A percentile compares a stretch with the other conserved stretches of the same genome.
Evolutionary conservation across 2,329 filamentous ascomycete species (phyloP).

Genomic region (Sporothrix brunneoviolacea): DNA sequence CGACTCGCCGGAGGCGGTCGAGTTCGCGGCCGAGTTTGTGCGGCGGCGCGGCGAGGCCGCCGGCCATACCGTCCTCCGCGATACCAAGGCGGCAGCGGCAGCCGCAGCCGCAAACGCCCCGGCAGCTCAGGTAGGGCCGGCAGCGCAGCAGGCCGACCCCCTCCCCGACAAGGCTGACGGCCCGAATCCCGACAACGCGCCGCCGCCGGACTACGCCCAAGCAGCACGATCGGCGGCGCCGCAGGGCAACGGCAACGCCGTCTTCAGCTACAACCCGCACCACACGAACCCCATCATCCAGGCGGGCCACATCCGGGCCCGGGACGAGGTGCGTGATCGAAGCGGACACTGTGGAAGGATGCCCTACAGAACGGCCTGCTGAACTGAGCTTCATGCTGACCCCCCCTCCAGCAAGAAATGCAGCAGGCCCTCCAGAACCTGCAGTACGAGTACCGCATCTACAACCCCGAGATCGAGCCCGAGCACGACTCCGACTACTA

Average conservation of each 20-base stretch:
- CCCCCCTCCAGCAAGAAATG: conserved; percentile 33
- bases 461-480: conserved; percentile 40
- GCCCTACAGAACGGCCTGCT: no score
- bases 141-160: neutral
- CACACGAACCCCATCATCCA: conserved; percentile 9
- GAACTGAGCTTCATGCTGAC: no score
- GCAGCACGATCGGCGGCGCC: neutral
- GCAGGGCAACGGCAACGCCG: neutral
- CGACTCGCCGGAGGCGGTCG: neutral
- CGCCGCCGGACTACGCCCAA: neutral
- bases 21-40: conserved; percentile 14
- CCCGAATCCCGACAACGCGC: neutral
- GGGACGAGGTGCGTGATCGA: neutral
- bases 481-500: conserved; percentile 36
- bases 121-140: no score
- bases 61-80: neutral
- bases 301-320: conserved; percentile 2
- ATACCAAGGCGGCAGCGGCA: neutral
- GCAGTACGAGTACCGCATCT: conserved; percentile 33
- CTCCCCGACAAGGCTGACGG: no score
- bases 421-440: conserved; percentile 34
- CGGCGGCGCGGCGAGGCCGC: no score
- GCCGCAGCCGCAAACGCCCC: neutral
- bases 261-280: neutral
- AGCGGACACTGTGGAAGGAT: no score